These are phyloP conservation scores for Phaeoacremonium minimum DNA, from an alignment of 2,329 filamentous ascomycete genomes.

Conservation along the genomic window DNA sequence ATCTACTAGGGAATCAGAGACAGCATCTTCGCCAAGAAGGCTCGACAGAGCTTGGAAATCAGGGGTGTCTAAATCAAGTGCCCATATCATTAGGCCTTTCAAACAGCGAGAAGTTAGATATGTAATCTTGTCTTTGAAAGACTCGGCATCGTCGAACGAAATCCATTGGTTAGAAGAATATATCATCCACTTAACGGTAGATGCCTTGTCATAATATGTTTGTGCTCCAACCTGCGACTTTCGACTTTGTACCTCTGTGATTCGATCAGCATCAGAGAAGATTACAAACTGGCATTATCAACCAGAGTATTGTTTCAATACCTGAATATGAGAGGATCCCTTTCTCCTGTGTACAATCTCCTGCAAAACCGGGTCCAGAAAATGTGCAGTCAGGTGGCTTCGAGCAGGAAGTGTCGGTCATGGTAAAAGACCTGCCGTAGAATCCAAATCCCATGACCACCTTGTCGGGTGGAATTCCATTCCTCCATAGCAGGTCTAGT, in stretches of 20 bases:
- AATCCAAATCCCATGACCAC: slow-evolving; percentile 1
- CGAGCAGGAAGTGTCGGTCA: background rate
- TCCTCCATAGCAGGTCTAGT: background rate
- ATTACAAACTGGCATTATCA: background rate
- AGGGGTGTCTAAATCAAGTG: slow-evolving; percentile 18
- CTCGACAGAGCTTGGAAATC: slow-evolving; percentile 14
- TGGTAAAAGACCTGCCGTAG: slow-evolving; percentile 1
- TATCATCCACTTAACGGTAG: slow-evolving; percentile 25
- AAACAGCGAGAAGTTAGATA: slow-evolving; percentile 12
- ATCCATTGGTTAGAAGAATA: slow-evolving; percentile 31
- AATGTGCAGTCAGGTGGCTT: slow-evolving; percentile 14
- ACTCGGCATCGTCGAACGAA: slow-evolving; percentile 25
- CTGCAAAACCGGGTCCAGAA: slow-evolving; percentile 13
- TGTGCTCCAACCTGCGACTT: slow-evolving; percentile 10
- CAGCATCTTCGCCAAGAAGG: slow-evolving; percentile 13
- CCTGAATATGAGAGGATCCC: slow-evolving; percentile 23
- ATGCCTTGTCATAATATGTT: slow-evolving; percentile 17
- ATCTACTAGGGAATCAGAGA: slow-evolving; percentile 1
- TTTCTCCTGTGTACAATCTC: slow-evolving; percentile 15
- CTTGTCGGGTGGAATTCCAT: slow-evolving; percentile 2
- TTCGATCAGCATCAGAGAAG: background rate
- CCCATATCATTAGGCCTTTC: slow-evolving; percentile 20
- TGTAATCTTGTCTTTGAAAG: slow-evolving; percentile 15
- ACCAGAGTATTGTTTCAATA: no score
- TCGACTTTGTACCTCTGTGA: slow-evolving; percentile 24